Evolutionary conservation across 2,329 filamentous ascomycete species (phyloP).

Genomic region (Diaporthe caulivora): DNA sequence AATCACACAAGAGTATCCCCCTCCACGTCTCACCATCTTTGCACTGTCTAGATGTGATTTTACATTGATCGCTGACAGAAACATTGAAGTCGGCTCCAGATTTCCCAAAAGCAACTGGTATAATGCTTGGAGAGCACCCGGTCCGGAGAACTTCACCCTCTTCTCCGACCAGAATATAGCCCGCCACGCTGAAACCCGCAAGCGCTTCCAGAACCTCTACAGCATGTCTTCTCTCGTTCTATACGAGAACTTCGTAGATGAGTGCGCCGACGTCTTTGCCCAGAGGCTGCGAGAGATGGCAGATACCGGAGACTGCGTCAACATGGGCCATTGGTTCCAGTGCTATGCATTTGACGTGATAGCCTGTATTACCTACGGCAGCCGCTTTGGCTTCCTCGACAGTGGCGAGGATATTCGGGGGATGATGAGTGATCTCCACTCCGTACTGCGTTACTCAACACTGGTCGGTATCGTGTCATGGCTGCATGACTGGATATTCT

Average conservation of each 20-base stretch:
- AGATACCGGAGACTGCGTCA: conserved; percentile 45
- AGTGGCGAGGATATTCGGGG: conserved; percentile 58
- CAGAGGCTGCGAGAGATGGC: conserved; percentile 54
- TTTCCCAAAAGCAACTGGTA: conserved; percentile 54
- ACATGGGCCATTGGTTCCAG: conserved; percentile 59
- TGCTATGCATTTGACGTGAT: conserved; percentile 66
- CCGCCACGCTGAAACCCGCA: conserved; percentile 52
- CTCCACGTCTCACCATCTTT: not conserved
- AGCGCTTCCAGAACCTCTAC: conserved; percentile 58
- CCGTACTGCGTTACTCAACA: conserved; percentile 26
- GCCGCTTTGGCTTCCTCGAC: conserved; percentile 59
- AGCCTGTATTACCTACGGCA: conserved; percentile 59
- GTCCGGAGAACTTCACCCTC: conserved; percentile 43
- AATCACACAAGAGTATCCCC: not conserved
- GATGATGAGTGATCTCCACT: conserved; percentile 45
- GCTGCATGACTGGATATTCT: conserved; percentile 33
- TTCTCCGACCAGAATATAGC: conserved; percentile 52
- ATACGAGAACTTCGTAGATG: conserved; percentile 63
- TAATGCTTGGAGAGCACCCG: conserved; percentile 42
- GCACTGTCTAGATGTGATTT: not conserved
- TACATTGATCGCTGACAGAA: not conserved
- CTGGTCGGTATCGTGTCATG: conserved; percentile 30
- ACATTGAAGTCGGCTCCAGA: conserved; percentile 47
- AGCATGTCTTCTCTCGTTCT: conserved; percentile 60
- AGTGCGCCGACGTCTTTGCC: conserved; percentile 57